Conservation (phyloP, 2,329 filamentous ascomycete species). For the Penicillium hesseltinei region DNA sequence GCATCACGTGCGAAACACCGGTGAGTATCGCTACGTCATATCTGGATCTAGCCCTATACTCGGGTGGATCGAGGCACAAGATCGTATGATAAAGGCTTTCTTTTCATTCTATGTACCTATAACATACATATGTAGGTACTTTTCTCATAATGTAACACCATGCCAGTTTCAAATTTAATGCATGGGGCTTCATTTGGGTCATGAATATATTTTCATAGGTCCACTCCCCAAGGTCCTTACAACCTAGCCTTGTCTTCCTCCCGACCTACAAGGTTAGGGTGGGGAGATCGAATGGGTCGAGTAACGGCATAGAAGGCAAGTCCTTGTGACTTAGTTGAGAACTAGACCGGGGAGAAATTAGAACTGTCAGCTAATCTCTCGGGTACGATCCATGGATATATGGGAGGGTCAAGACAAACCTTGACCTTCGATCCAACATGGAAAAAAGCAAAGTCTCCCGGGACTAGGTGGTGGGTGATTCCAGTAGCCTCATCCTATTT, state of each 20-base stretch:
- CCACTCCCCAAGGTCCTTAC: not conserved
- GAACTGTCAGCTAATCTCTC: too few relatives aligned
- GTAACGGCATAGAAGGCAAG: slow-evolving; percentile 25
- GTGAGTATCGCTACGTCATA: slow-evolving; percentile 9
- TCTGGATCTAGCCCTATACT: not conserved
- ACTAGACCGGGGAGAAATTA: slow-evolving; percentile 8
- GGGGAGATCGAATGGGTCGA: slow-evolving; percentile 18
- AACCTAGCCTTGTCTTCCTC: slow-evolving; percentile 17
- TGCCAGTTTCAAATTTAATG: too few relatives aligned
- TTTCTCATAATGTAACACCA: not conserved
- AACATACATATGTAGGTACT: too few relatives aligned
- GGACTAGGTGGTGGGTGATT: slow-evolving; percentile 17
- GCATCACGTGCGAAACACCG: slow-evolving; percentile 9
- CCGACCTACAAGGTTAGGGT: slow-evolving; percentile 20
- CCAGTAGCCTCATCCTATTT: slow-evolving; percentile 20
- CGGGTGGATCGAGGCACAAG: not conserved
- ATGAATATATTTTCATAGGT: not conserved
- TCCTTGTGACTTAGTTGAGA: slow-evolving; percentile 23
- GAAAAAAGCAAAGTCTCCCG: slow-evolving; percentile 21
- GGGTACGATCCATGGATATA: too few relatives aligned
- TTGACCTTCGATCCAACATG: slow-evolving; percentile 22
- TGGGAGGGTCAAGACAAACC: slow-evolving; percentile 8
- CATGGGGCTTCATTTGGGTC: too few relatives aligned
- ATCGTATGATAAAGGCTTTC: not conserved
- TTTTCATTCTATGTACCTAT: too few relatives aligned